phyloP scores from a whole-genome alignment of 495 filamentous ascomycete species.

The Trichoderma asperelloides region DNA sequence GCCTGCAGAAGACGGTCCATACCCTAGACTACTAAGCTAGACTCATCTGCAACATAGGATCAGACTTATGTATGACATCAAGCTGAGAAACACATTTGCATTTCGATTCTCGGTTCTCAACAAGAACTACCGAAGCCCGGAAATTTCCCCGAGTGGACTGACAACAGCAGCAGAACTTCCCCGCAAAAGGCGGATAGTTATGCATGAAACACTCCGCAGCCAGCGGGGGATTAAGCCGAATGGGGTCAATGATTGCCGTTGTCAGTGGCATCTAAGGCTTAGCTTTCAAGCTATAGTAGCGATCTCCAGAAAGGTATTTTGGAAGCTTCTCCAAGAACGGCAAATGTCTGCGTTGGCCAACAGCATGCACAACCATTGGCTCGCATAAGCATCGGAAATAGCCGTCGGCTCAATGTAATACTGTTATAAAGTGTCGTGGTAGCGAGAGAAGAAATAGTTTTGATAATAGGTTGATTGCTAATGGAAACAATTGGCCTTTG shows the following conservation, averaged over 20 bases:
- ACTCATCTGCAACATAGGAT: no score
- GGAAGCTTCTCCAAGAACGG: neutral
- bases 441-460: neutral
- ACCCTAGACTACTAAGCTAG: no score
- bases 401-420: neutral
- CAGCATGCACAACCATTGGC: no score
- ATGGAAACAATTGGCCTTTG: neutral
- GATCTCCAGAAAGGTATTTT: neutral
- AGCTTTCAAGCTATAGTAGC: neutral
- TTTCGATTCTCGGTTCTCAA: no score
- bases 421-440: neutral
- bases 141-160: neutral
- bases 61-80: neutral
- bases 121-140: neutral
- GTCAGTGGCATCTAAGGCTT: neutral
- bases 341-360: neutral
- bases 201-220: neutral
- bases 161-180: neutral
- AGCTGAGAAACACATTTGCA: no score
- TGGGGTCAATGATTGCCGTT: neutral
- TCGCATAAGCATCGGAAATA: neutral
- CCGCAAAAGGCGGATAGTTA: neutral
- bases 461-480: neutral
- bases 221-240: neutral
- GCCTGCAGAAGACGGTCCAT: no score